phyloP scores from a whole-genome alignment of 305 asterid genomes.

The Rubia peregrina region DNA sequence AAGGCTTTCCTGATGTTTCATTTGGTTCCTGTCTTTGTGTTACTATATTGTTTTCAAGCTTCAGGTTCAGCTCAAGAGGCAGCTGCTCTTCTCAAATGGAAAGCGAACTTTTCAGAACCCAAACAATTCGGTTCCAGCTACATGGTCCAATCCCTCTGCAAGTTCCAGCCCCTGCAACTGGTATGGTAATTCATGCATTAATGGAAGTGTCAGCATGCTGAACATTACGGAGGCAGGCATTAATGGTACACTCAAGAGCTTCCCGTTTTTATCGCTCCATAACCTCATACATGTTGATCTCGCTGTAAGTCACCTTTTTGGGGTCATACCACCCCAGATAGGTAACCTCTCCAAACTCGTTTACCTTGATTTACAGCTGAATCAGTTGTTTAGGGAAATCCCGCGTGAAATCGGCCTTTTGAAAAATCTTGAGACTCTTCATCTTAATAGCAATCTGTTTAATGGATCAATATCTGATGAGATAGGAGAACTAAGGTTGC shows the following conservation, averaged over 20 bases:
- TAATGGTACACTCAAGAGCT: conserved; percentile 14
- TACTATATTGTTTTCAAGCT: background rate
- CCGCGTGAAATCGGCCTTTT: conserved; percentile 25
- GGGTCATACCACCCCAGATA: conserved; percentile 16
- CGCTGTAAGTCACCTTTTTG: conserved; percentile 3
- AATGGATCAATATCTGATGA: conserved; percentile 21
- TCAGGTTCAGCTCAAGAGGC: conserved; percentile 6
- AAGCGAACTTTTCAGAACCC: background rate
- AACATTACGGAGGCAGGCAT: conserved; percentile 16
- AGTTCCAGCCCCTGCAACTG: conserved; percentile 19
- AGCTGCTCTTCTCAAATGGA: conserved; percentile 15
- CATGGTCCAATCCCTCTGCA: conserved; percentile 7
- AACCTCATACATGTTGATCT: conserved; percentile 13
- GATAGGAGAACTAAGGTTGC: conserved; percentile 17
- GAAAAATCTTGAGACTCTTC: conserved; percentile 16
- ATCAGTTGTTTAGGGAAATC: conserved; percentile 13
- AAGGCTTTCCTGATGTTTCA: conserved; percentile 1
- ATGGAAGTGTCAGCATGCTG: conserved; percentile 15
- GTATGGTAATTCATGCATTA: conserved; percentile 17
- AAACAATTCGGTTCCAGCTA: background rate
- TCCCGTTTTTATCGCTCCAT: conserved; percentile 17
- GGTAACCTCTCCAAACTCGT: conserved; percentile 14
- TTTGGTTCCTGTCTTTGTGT: background rate
- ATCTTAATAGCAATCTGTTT: background rate
- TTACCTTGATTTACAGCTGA: conserved; percentile 14